A percentile compares a stretch with the other conserved stretches of the same genome.
phyloP scores from a whole-genome alignment of 805 yeast genomes.

The Sugiyamaella mastotermitis region DNA sequence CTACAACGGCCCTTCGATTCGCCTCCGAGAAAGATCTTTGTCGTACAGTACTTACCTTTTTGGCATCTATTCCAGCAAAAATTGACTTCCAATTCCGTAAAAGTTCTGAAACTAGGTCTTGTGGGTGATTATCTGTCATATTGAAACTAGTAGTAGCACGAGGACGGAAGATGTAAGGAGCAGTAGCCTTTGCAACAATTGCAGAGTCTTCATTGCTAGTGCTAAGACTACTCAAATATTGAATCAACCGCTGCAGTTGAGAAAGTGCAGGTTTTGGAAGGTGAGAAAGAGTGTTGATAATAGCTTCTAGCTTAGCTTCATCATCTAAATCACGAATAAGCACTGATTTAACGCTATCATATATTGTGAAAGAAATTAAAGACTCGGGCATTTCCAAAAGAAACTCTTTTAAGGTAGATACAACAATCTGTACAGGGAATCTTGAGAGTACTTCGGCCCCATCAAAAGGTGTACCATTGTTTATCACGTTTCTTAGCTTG shows the following conservation, averaged over 20 bases:
- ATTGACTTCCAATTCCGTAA: constrained; percentile 19
- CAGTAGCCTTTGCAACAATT: constrained; percentile 17
- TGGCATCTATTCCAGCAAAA: constrained; percentile 18
- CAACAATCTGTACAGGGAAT: constrained; percentile 44
- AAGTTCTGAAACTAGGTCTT: constrained; percentile 21
- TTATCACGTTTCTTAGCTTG: constrained; percentile 42
- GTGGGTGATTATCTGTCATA: constrained; percentile 28
- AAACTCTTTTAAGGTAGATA: constrained; percentile 59
- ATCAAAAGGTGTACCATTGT: constrained; percentile 29
- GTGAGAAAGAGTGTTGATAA: constrained; percentile 21
- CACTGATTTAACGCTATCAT: constrained; percentile 56
- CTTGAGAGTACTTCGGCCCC: constrained; percentile 30
- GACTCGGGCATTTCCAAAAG: constrained; percentile 73
- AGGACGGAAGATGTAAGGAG: constrained; percentile 27
- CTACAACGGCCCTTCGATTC: constrained; percentile 19
- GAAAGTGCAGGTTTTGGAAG: constrained; percentile 19
- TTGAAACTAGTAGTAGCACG: constrained; percentile 25
- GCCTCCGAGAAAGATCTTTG: constrained; percentile 20
- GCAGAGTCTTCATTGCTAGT: neutral
- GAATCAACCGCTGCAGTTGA: constrained; percentile 17
- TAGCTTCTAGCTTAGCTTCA: constrained; percentile 7
- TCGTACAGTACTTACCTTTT: constrained; percentile 12
- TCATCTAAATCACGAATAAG: constrained; percentile 23
- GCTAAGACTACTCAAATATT: constrained; percentile 10
- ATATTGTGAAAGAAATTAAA: constrained; percentile 53